These are phyloP conservation scores for Didymella exigua DNA, from an alignment of 2,329 filamentous ascomycete species.

Conservation along the genomic window DNA sequence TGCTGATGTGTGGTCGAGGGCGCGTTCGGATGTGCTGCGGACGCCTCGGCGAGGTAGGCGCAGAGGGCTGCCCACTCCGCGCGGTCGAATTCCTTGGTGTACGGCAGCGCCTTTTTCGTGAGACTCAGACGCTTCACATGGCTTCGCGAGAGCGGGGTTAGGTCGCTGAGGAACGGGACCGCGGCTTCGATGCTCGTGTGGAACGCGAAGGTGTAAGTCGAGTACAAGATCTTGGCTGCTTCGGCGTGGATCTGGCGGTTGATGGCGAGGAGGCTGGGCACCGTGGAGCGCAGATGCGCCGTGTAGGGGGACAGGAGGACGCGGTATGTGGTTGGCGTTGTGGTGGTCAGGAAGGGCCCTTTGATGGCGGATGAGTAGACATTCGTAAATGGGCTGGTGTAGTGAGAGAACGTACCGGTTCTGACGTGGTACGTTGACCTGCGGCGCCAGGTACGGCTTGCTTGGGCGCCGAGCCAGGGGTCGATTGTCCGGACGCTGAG, in stretches of 20 bases:
- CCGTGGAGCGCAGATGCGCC: constrained; percentile 53
- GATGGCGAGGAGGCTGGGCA: constrained; percentile 36
- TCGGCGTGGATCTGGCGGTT: constrained; percentile 58
- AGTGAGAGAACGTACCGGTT: constrained; percentile 35
- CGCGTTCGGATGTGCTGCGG: not conserved
- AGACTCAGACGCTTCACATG: constrained; percentile 59
- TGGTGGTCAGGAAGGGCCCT: constrained; percentile 52
- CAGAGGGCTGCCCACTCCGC: constrained; percentile 63
- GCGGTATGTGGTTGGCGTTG: constrained; percentile 62
- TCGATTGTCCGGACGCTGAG: constrained; percentile 54
- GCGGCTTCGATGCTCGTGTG: constrained; percentile 65
- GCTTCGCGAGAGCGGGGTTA: constrained; percentile 56
- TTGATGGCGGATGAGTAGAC: constrained; percentile 22
- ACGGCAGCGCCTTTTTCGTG: constrained; percentile 61
- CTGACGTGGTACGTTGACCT: constrained; percentile 49
- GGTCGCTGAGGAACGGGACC: constrained; percentile 64
- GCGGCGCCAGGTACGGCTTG: constrained; percentile 33
- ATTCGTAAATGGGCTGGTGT: constrained; percentile 5
- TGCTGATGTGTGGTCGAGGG: not conserved
- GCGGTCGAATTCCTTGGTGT: constrained; percentile 61
- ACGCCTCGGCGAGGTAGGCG: constrained; percentile 41
- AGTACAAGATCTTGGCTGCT: constrained; percentile 62
- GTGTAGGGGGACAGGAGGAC: constrained; percentile 53
- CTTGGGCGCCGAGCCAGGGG: constrained; percentile 41
- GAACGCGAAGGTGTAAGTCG: constrained; percentile 64